Evolutionary conservation across 495 filamentous ascomycete species (phyloP).

Genomic region (Penicillium cinerascens): DNA sequence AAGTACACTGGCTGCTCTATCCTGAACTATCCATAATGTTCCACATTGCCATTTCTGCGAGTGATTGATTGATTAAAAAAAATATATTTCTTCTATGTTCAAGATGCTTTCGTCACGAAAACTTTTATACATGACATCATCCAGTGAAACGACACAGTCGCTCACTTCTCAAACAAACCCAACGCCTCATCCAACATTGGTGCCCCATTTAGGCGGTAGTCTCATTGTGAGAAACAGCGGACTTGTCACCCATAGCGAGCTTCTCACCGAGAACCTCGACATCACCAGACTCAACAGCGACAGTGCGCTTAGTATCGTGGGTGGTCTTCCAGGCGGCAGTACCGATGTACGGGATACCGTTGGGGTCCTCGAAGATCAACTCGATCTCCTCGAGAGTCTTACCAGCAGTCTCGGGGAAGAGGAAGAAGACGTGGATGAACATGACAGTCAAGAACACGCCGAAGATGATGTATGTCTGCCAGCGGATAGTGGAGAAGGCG

Average conservation of each 20-base stretch:
- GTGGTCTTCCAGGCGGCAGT: conserved; percentile 67
- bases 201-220: neutral
- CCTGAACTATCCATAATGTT: too few relatives aligned
- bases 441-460: conserved; percentile 67
- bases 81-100: neutral
- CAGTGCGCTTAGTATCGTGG: conserved; percentile 23
- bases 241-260: conserved; percentile 18
- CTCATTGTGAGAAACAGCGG: conserved; percentile 15
- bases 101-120: neutral
- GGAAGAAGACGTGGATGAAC: conserved; percentile 70
- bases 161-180: neutral
- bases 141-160: neutral
- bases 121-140: conserved; percentile 13
- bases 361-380: conserved; percentile 61
- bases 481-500: conserved; percentile 66
- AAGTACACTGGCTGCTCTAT: too few relatives aligned
- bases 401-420: conserved; percentile 76
- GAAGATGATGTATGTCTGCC: conserved; percentile 73
- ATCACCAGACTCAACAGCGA: conserved; percentile 23
- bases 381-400: conserved; percentile 79
- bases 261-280: conserved; percentile 24
- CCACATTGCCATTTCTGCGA: neutral
- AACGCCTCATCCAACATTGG: neutral
- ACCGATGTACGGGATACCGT: conserved; percentile 60
- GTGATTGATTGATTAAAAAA: neutral